These are phyloP conservation scores for Nakazawaea ernobii DNA, from an alignment of 805 yeast genomes.

Conservation along the genomic window DNA sequence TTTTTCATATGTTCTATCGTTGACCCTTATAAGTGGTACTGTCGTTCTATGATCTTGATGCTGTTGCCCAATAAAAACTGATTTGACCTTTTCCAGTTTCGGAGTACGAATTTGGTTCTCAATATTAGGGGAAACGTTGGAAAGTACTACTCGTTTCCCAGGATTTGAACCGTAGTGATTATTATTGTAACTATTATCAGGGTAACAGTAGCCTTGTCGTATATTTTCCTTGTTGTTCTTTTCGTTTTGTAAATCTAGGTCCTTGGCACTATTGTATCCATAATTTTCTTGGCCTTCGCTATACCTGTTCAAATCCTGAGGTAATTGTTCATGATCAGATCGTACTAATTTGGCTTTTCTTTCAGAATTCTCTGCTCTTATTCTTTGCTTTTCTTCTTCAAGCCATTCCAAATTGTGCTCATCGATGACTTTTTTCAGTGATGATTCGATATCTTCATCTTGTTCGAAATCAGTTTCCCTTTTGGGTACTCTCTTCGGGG, in stretches of 20 bases:
- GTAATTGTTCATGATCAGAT: too few relatives aligned
- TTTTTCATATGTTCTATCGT: slow-evolving; percentile 63
- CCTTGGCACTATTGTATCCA: background rate
- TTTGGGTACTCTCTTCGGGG: slow-evolving; percentile 39
- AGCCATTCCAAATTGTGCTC: background rate
- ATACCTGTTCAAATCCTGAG: too few relatives aligned
- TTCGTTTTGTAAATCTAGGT: background rate
- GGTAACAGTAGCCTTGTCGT: background rate
- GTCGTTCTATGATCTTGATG: background rate
- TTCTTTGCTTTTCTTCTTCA: slow-evolving; percentile 1
- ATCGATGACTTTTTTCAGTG: background rate
- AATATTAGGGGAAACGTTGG: background rate
- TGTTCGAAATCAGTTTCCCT: slow-evolving; percentile 16
- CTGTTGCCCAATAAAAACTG: background rate
- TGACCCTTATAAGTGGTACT: slow-evolving; percentile 30
- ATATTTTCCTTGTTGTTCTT: background rate
- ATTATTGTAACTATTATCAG: too few relatives aligned
- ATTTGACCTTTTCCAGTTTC: background rate
- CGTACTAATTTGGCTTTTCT: background rate
- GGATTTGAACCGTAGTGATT: background rate
- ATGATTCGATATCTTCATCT: background rate
- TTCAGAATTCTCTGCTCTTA: background rate
- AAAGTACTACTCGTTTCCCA: background rate
- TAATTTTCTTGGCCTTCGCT: too few relatives aligned
- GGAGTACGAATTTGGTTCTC: background rate